These are phyloP conservation scores for Aschersonia sp. DNA, from an alignment of 2,329 filamentous ascomycete genomes.

Conservation along the genomic window DNA sequence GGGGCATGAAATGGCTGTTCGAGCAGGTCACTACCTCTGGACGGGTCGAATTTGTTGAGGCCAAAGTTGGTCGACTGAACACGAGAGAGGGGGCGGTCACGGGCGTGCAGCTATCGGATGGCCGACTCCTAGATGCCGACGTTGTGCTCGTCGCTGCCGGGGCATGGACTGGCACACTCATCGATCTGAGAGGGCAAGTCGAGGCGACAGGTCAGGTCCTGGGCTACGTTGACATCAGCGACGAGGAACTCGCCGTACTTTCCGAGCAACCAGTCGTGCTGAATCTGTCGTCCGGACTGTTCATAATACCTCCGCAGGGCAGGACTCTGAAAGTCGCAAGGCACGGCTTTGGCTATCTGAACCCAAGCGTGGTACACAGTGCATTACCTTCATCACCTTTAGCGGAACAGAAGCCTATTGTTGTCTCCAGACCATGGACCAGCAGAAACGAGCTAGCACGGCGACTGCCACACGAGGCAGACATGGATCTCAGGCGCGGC, in stretches of 20 bases:
- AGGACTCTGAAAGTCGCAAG: slow-evolving; percentile 53
- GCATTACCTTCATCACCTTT: slow-evolving; percentile 17
- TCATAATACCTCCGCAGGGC: slow-evolving; percentile 55
- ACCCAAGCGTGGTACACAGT: slow-evolving; percentile 25
- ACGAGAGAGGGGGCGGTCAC: slow-evolving; percentile 26
- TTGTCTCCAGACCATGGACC: slow-evolving; percentile 21
- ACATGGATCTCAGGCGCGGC: slow-evolving; percentile 43
- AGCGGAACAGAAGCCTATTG: slow-evolving; percentile 13
- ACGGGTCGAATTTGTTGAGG: slow-evolving; percentile 40
- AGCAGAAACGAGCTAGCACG: slow-evolving; percentile 20
- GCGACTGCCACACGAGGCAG: slow-evolving; percentile 43
- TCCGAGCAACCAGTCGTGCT: slow-evolving; percentile 55
- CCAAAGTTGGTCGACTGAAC: slow-evolving; percentile 28
- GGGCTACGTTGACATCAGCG: slow-evolving; percentile 61
- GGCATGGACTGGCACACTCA: slow-evolving; percentile 67
- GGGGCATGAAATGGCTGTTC: slow-evolving; percentile 51
- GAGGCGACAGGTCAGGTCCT: slow-evolving; percentile 73
- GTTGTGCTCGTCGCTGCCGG: slow-evolving; percentile 72
- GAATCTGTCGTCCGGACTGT: slow-evolving; percentile 57
- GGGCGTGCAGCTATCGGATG: slow-evolving; percentile 32
- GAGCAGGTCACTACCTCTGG: slow-evolving; percentile 36
- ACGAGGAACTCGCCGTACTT: slow-evolving; percentile 53
- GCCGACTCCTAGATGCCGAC: slow-evolving; percentile 38
- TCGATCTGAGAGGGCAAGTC: slow-evolving; percentile 64
- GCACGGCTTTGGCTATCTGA: slow-evolving; percentile 54